Percentiles rank a stretch among this genome's conserved stretches.
Conservation (phyloP, 352 stramenopile genomes). For the Phytopythium cucurbitacearum region DNA sequence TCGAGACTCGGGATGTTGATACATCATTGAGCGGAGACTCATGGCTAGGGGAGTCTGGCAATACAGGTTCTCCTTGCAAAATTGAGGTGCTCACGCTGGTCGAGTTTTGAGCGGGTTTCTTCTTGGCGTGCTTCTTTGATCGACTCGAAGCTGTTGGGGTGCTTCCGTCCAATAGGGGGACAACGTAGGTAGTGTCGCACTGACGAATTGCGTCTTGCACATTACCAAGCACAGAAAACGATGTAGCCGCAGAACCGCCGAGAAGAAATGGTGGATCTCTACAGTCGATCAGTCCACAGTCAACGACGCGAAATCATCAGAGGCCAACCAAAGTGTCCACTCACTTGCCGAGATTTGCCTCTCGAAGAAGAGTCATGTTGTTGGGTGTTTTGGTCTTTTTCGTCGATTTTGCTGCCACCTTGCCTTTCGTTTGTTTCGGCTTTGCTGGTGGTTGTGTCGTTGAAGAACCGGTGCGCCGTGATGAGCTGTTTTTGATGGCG, state of each 20-base stretch:
- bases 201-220: slow-evolving; percentile 67
- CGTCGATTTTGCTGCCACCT: slow-evolving; percentile 2
- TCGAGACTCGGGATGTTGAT: neutral
- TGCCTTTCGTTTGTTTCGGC: slow-evolving; percentile 1
- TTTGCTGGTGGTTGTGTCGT: slow-evolving; percentile 9
- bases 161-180: slow-evolving; percentile 17
- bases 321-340: slow-evolving; percentile 7
- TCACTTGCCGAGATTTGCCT: slow-evolving; percentile 68
- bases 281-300: neutral
- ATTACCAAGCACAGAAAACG: slow-evolving; percentile 70
- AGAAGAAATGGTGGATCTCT: slow-evolving; percentile 71
- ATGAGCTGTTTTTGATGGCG: slow-evolving; percentile 12
- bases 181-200: slow-evolving; percentile 54
- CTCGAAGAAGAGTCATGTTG: slow-evolving; percentile 56
- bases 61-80: too few relatives aligned
- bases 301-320: neutral
- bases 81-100: neutral
- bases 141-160: neutral
- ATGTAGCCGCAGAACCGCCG: slow-evolving; percentile 44
- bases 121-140: neutral
- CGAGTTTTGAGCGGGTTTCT: neutral
- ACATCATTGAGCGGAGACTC: too few relatives aligned
- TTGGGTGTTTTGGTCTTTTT: slow-evolving; percentile 15
- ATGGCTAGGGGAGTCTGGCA: too few relatives aligned
- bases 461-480: neutral